phyloP scores from a whole-genome alignment of 306 rosid species.

The Cucurbita argyrosperma region DNA sequence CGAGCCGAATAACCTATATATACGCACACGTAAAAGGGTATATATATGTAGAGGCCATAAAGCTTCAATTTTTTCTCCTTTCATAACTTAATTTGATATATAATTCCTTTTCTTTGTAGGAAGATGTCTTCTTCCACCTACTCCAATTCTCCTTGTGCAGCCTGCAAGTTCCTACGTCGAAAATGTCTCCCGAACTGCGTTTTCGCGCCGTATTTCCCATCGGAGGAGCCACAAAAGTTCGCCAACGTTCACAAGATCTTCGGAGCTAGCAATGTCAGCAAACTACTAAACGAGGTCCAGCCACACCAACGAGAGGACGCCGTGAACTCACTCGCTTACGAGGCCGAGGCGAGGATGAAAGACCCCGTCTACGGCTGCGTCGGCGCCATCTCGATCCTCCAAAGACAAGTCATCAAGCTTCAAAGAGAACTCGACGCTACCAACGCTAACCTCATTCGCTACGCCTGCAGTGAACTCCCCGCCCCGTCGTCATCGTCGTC shows the following conservation, averaged over 20 bases:
- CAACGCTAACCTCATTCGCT: conserved; percentile 54
- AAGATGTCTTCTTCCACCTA: conserved; percentile 46
- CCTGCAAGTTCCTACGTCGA: conserved; percentile 74
- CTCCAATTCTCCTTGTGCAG: conserved; percentile 70
- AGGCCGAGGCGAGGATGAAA: conserved; percentile 81
- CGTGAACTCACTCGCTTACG: conserved; percentile 78
- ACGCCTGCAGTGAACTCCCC: conserved; percentile 20
- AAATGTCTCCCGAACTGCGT: conserved; percentile 74
- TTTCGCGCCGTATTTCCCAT: conserved; percentile 75
- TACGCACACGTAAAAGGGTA: no score
- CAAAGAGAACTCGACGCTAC: conserved; percentile 83
- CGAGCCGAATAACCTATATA: no score
- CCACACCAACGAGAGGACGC: conserved; percentile 85
- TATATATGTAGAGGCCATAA: background rate
- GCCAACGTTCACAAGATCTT: conserved; percentile 81
- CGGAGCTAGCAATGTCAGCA: conserved; percentile 87
- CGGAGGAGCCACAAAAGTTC: conserved; percentile 79
- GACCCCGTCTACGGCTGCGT: conserved; percentile 95
- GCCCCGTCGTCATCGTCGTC: background rate
- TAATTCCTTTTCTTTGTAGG: background rate
- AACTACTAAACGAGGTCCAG: conserved; percentile 59
- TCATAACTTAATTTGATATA: background rate
- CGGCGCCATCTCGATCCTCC: conserved; percentile 73
- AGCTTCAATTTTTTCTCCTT: background rate
- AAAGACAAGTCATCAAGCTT: conserved; percentile 55